Conservation (phyloP, 345 rosid genomes). For the Eucalyptus virginea region DNA sequence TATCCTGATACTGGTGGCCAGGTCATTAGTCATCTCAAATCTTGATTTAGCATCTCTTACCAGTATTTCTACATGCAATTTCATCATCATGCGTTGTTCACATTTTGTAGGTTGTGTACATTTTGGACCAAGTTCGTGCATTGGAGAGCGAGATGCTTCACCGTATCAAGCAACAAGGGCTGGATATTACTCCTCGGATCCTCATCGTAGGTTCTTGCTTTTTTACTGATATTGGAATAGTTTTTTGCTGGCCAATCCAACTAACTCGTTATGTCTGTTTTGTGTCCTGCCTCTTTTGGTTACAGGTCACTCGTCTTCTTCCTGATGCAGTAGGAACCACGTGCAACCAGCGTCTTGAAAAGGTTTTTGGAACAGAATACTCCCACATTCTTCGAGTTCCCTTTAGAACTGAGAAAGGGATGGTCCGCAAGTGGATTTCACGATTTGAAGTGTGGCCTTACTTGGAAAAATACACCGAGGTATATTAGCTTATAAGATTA, state of each 20-base stretch:
- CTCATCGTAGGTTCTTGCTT: constrained; percentile 39
- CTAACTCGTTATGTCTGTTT: not conserved
- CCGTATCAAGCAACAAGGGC: constrained; percentile 92
- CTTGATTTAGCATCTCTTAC: not conserved
- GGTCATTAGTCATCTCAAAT: constrained; percentile 15
- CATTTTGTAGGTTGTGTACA: constrained; percentile 64
- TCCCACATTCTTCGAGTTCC: constrained; percentile 92
- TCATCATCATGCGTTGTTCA: not conserved
- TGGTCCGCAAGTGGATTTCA: constrained; percentile 86
- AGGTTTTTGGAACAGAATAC: constrained; percentile 64
- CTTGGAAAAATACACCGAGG: constrained; percentile 89
- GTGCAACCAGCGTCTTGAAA: constrained; percentile 85
- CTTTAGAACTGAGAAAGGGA: constrained; percentile 75
- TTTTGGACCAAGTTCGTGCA: constrained; percentile 98
- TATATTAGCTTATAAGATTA: not conserved
- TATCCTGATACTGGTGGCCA: constrained; percentile 99
- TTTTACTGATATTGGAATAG: not conserved
- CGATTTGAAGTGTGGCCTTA: constrained; percentile 98
- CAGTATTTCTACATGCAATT: not conserved
- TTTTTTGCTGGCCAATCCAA: not conserved
- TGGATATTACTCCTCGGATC: constrained; percentile 73
- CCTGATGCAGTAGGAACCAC: constrained; percentile 96
- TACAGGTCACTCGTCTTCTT: constrained; percentile 75
- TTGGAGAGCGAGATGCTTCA: constrained; percentile 86
- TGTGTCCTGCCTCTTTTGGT: not conserved